Base-by-base conservation (phyloP, 2,329 filamentous ascomycete species). In the Aspergillus pseudonomiae region DNA sequence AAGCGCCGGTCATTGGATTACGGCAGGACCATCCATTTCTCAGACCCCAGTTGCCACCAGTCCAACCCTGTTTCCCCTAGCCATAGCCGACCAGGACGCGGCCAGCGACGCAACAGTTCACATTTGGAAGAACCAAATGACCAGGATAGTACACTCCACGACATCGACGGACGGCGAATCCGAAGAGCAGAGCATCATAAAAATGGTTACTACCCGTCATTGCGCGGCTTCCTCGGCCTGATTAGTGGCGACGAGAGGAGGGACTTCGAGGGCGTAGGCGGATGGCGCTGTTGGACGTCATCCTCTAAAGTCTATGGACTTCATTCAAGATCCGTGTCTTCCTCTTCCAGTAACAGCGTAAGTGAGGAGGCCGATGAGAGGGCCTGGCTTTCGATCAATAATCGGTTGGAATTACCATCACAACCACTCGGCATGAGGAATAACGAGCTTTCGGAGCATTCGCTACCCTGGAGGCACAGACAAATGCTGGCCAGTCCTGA, bases 181-280 rank as follows among this genome's bases (percentile, higher is more conserved):
- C n/a, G 59, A 58, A 53, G 66, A 61, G 65, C 70, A 60, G 53
- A 67, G 32, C 28, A 69, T 65, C 59, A 65, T 63, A 21, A 65
- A 43, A 36, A 67, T 59, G 61, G 67, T 7, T 64, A 55, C 12
- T 62, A 68, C 19, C 53, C 62, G 34, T 64, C 53, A 24, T 58
- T 65, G 39, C 52, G 65, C 50, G 64, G 67, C 24, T 71, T 75
- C 43, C 68, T 68, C 14, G 65, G 67, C 50, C 65, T 75, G 21
- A 70, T 76, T 48, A 75, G 73, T 62, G 73, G 73, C 2, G 73
- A 78, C 56, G 71, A 72, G 26, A 69, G 74, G 54, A 75, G 78
- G n/a, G 79, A 81, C 65, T 81, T 80, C 62, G 79, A 81, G 70
- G 79, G 79, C 4, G 72, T 81, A 6, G 79, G 79, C 11, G 79